Base-by-base conservation (phyloP, 2,329 filamentous ascomycete species). In the Pezicula neosporulosa region DNA sequence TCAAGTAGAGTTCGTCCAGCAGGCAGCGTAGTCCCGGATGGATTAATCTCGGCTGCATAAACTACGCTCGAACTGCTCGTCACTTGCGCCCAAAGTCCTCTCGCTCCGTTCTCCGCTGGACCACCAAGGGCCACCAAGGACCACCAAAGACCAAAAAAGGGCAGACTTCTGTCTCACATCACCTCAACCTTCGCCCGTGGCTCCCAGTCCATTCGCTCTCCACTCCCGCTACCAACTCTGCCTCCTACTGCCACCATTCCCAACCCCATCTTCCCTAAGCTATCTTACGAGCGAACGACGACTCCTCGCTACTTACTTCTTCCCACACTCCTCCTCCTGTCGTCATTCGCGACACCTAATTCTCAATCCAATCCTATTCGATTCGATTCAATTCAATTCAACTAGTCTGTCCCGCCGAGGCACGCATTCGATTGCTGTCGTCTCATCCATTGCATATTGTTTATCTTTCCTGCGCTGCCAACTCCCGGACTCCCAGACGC, bases 371-470 rank as follows among this genome's bases (percentile, higher is more conserved):
- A n/a, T n/a, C 27, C 27, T 28, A 28, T 28, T 28, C 27, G 9
- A 28, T 28, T 28, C 27, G 9, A 28, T 30, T 30, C 30, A 33
- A 13, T 24, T 33, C 30, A 33, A 13, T 33, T 48, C 38, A 30
- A 38, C 36, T 28, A 37, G 47, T 35, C 33, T 24, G 18, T 30
- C 16, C 46, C 49, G 49, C 42, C 53, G 55, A 62, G 54, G 55
- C 42, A 64, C 60, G 57, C 63, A 65, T 64, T 63, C 56, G 58
- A 54, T 65, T 63, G 60, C 51, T 50, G 62, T 60, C 48, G 43
- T 55, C 52, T 55, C 51, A 28, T 28, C 54, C 48, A 15, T 47
- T 38, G 36, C 24, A 24, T 24, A 24, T 24, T 24, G 24, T 24
- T 24, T 24, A 6, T 24, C 10, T 33, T 24, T 38, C 13, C 33